Base-by-base conservation (phyloP, 169 alveolate species). In the Besnoitia besnoiti region DNA sequence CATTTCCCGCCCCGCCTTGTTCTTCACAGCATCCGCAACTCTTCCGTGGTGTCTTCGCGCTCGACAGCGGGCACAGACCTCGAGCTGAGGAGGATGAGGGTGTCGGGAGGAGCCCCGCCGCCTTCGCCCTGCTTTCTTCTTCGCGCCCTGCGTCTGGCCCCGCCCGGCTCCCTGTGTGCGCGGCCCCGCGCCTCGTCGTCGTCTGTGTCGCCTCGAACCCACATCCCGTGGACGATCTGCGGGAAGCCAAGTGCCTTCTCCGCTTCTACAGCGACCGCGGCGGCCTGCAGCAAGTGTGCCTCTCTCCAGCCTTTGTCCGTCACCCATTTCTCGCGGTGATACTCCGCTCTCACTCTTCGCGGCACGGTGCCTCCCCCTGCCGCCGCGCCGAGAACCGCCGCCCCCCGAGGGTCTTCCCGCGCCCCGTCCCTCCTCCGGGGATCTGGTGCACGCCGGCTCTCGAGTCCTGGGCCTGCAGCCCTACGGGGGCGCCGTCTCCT, bases 181-280 rank as follows among this genome's bases (percentile, higher is more conserved):
- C 62, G 10, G 62, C 19, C 19, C 30, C 62, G 10, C n/a, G n/a
- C 46, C 61, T 75, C 21, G 47, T 39, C 61, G 2, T 55, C 87
- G 59, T 77, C 61, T 35, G 87, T 55, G 59, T 24, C 0, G 33
- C 87, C 16, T 27, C 21, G 8, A 47, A 44, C 77, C 93, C 93
- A 90, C 46, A 90, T 79, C 24, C 93, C 93, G 42, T 79, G 90
- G 12, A 90, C 93, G 7, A 90, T 50, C 61, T 90, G 93, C 1
- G 93, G 93, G 50, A 50, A 90, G 24, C 93, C 93, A 21, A 90
- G 80, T 5, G 90, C 89, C 46, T 75, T 75, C 50, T 90, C 93
- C n/a, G 91, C 91, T 46, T 87, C 91, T 5, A 87, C 46, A 14
- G 91, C 91, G 7, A 67, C 46, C 30, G 84, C 67, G 7, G 93